These are phyloP conservation scores for Endocladia muricata DNA, from an alignment of 31 red algal genomes.

Conservation along the genomic window DNA sequence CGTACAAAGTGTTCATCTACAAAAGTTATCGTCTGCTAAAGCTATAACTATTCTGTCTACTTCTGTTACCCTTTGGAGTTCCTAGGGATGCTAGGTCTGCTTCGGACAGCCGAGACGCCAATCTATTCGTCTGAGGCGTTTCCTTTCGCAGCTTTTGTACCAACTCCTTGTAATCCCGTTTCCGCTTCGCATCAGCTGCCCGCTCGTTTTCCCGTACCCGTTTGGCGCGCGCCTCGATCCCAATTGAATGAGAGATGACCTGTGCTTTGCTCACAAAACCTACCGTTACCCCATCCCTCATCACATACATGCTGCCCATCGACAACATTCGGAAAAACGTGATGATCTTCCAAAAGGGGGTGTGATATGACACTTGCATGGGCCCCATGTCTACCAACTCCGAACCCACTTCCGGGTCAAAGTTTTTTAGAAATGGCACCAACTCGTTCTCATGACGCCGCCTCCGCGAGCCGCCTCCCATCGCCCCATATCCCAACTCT, in stretches of 20 bases:
- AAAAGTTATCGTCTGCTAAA: not conserved
- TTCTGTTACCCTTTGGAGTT: not conserved
- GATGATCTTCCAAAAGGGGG: conserved; percentile 78
- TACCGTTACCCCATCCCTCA: conserved; percentile 47
- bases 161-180: conserved; percentile 23
- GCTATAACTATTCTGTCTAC: conserved; percentile 20
- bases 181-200: conserved; percentile 3
- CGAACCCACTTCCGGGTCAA: conserved; percentile 41
- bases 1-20: not conserved
- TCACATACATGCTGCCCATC: conserved; percentile 56
- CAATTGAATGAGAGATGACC: conserved; percentile 56
- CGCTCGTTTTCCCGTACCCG: conserved; percentile 13
- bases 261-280: conserved; percentile 59
- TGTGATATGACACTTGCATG: conserved; percentile 43
- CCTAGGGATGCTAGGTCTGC: conserved; percentile 3
- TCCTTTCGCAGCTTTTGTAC: conserved; percentile 22
- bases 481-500: conserved; percentile 49
- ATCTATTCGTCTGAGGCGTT: not conserved
- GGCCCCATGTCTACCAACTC: conserved; percentile 59
- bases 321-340: conserved; percentile 60
- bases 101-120: conserved; percentile 21
- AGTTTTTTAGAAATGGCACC: conserved; percentile 44
- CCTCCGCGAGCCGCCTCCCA: conserved; percentile 20
- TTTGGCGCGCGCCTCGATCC: conserved; percentile 35
- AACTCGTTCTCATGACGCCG: conserved; percentile 10